Base-by-base conservation (phyloP, 2,329 filamentous ascomycete genomes). In the Colletotrichum truncatum region DNA sequence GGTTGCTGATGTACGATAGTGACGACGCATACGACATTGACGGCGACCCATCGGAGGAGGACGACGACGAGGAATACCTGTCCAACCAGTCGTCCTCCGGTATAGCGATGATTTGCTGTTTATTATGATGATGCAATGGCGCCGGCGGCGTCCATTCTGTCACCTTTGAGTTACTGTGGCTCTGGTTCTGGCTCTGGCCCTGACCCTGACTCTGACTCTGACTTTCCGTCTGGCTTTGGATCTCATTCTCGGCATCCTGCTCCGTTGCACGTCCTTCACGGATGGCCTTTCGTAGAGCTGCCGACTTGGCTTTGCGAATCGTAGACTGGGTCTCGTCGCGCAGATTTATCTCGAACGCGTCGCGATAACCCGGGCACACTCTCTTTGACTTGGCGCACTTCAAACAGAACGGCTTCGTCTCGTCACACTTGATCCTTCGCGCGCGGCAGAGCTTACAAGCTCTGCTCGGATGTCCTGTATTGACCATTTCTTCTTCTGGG, bases 401-500 rank as follows among this genome's bases (percentile, higher is more conserved):
- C 28, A 70, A 53, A 54, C 77, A 79, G 9, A 66, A 68, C 3
- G 77, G 77, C 25, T 70, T 72, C 30, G 68, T 70, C 69, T 79
- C 77, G 59, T 79, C 77, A 39, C 67, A 68, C 69, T 79, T 79
- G 69, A 78, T 73, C 66, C 76, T 75, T 16, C 77, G 72, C 30
- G 73, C 68, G 16, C 77, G 76, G 64, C 77, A 79, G 12, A 68
- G 67, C 55, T 68, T 67, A 65, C 67, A 68, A 6, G 67, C 67
- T 30, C 55, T 48, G 48, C 67, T 68, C 16, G 67, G 67, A 23
- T 68, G 56, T 4, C 67, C 67, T 4, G 67, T 68, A 30, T 68
- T 68, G 45, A 68, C 67, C 67, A 68, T 68, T 39, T 12, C 9
- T n/a, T 26, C 16, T 49, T 6, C 46, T 32, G n/a, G 30, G 1